A percentile compares a stretch with the other conserved stretches of the same genome.
These are phyloP conservation scores for Paecilomyces sp. DNA, from an alignment of 2,329 filamentous ascomycete species.

Conservation along the genomic window DNA sequence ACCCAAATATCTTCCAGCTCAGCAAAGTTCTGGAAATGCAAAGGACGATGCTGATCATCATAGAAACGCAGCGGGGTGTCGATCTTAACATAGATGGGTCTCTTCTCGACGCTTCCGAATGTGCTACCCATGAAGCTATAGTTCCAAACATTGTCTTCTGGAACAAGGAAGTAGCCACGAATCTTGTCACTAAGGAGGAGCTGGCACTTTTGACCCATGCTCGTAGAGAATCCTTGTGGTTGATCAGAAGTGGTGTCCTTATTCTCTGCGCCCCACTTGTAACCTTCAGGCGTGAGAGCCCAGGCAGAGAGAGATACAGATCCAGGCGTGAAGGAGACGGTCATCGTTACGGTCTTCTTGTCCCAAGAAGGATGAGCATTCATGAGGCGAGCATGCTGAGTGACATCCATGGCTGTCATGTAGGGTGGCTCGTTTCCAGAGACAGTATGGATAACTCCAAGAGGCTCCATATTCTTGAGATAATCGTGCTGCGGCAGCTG, in stretches of 20 bases:
- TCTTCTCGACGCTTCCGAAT: conserved; percentile 85
- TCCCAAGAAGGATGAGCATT: conserved; percentile 75
- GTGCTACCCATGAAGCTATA: conserved; percentile 95
- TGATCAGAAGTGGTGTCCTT: conserved; percentile 88
- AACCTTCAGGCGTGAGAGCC: conserved; percentile 83
- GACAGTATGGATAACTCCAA: conserved; percentile 92
- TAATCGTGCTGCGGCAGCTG: conserved; percentile 89
- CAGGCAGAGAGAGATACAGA: conserved; percentile 92
- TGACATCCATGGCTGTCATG: conserved; percentile 93
- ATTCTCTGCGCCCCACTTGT: conserved; percentile 96
- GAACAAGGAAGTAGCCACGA: conserved; percentile 91
- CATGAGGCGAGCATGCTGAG: conserved; percentile 85
- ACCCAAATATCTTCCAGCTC: conserved; percentile 97
- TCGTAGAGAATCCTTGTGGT: conserved; percentile 84
- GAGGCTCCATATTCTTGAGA: conserved; percentile 75
- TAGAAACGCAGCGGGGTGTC: conserved; percentile 90
- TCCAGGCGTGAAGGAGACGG: conserved; percentile 91
- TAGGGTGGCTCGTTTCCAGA: conserved; percentile 92
- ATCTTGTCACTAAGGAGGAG: conserved; percentile 88
- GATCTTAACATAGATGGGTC: conserved; percentile 81
- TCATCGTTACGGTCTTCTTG: conserved; percentile 88
- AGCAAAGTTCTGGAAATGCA: conserved; percentile 96
- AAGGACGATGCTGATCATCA: conserved; percentile 79
- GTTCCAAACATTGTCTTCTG: conserved; percentile 87
- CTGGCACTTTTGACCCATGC: conserved; percentile 93